Evolutionary conservation across 768 basidiomycete genomes (phyloP).

Genomic region (Leccinum uliginosum): DNA sequence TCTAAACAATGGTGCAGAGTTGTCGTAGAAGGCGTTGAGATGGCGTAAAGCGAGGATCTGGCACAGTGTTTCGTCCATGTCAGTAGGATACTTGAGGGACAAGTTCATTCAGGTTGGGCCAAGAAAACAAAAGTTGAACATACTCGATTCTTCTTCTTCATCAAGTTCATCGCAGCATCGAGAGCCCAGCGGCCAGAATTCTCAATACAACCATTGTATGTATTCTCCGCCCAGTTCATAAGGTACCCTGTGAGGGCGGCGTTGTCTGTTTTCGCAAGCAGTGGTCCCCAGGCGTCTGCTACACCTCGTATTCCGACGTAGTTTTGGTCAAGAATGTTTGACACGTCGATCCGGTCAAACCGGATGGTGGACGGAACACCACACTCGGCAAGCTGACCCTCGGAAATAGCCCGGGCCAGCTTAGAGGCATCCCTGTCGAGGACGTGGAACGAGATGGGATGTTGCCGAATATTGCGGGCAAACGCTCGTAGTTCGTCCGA

Average conservation of each 20-base stretch:
- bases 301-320: slow-evolving; percentile 25
- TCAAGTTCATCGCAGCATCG: slow-evolving; percentile 1
- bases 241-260: slow-evolving; percentile 40
- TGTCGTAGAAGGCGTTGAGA: slow-evolving; percentile 35
- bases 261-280: slow-evolving; percentile 28
- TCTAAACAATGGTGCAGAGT: slow-evolving; percentile 33
- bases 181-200: slow-evolving; percentile 6
- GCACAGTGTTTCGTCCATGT: not conserved
- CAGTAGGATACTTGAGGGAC: slow-evolving; percentile 6
- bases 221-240: slow-evolving; percentile 41
- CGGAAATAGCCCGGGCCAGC: slow-evolving; percentile 36
- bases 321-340: slow-evolving; percentile 37
- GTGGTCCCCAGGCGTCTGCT: slow-evolving; percentile 33
- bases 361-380: slow-evolving; percentile 22
- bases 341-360: slow-evolving; percentile 44
- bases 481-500: slow-evolving; percentile 38
- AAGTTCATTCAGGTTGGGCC: not conserved
- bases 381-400: slow-evolving; percentile 11
- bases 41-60: slow-evolving; percentile 1
- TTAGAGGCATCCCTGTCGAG: slow-evolving; percentile 36
- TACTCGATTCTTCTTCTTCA: slow-evolving; percentile 18
- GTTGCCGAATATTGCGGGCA: slow-evolving; percentile 30
- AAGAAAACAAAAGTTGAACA: not conserved
- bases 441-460: slow-evolving; percentile 33
- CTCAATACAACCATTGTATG: not conserved